Conservation (phyloP, 2,329 filamentous ascomycete genomes). For the Pseudocercospora cruenta region DNA sequence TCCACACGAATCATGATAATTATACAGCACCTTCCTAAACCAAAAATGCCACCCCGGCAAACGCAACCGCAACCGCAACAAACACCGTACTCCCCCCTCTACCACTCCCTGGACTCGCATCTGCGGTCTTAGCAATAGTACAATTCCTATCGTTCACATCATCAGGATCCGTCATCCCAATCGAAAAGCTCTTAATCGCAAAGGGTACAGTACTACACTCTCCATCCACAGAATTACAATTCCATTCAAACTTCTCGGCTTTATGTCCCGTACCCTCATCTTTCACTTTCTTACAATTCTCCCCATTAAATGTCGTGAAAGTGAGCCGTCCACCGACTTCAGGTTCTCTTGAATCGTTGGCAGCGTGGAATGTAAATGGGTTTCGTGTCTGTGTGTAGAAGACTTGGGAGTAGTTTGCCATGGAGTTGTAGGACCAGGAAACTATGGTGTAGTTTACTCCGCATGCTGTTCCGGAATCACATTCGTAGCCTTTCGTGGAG, state of each 20-base stretch:
- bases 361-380: slow-evolving; percentile 8
- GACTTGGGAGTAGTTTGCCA: slow-evolving; percentile 11
- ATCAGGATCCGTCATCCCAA: slow-evolving; percentile 19
- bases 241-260: slow-evolving; percentile 7
- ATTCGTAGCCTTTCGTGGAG: slow-evolving; percentile 9
- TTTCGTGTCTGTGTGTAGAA: slow-evolving; percentile 19
- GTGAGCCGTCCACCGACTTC: slow-evolving; percentile 13
- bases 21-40: too few species aligned
- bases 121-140: slow-evolving; percentile 11
- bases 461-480: slow-evolving; percentile 10
- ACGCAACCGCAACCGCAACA: neutral
- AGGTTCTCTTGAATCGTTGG: neutral
- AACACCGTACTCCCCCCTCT: neutral
- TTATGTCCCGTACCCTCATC: neutral
- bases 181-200: slow-evolving; percentile 19
- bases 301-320: slow-evolving; percentile 14
- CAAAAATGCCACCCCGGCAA: slow-evolving; percentile 8
- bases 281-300: slow-evolving; percentile 16
- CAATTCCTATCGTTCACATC: slow-evolving; percentile 20
- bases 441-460: slow-evolving; percentile 22
- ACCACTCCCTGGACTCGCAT: neutral
- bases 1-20: neutral
- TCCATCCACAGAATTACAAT: slow-evolving; percentile 15
- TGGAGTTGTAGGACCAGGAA: neutral
- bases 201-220: slow-evolving; percentile 15